phyloP scores from a whole-genome alignment of 2,329 filamentous ascomycete genomes.

The Dothiorella sarmentorum region DNA sequence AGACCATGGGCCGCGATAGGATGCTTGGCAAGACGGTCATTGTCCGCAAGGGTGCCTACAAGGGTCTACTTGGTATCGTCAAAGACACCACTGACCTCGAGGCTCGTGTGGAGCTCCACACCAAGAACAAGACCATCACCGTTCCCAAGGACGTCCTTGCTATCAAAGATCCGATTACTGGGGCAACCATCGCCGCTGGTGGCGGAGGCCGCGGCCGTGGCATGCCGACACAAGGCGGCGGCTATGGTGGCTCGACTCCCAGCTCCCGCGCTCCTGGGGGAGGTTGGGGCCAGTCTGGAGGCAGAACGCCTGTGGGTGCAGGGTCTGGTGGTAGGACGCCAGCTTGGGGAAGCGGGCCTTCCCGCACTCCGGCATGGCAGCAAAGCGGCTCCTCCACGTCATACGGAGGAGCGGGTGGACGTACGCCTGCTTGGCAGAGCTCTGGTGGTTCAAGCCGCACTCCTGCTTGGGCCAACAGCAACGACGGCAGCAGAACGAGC shows the following conservation, averaged over 20 bases:
- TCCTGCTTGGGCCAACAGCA: constrained; percentile 32
- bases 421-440: constrained; percentile 32
- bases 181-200: constrained; percentile 70
- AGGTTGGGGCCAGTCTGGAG: constrained; percentile 18
- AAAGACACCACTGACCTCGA: constrained; percentile 87
- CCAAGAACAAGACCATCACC: constrained; percentile 87
- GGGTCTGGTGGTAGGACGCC: constrained; percentile 57
- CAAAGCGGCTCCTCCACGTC: constrained; percentile 26
- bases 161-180: constrained; percentile 77
- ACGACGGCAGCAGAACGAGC: constrained; percentile 40
- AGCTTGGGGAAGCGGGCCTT: constrained; percentile 53
- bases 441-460: constrained; percentile 24
- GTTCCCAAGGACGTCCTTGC: constrained; percentile 77
- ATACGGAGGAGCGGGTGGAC: constrained; percentile 46
- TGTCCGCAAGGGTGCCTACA: constrained; percentile 82
- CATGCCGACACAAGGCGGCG: constrained; percentile 21
- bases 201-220: constrained; percentile 42
- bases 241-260: constrained; percentile 27
- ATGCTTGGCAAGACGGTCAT: constrained; percentile 89
- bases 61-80: constrained; percentile 90
- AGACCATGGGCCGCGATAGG: constrained; percentile 71
- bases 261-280: constrained; percentile 38
- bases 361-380: constrained; percentile 49
- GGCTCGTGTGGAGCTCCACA: constrained; percentile 88
- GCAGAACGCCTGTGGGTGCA: constrained; percentile 45